These are phyloP conservation scores for Amauroascus niger DNA, from an alignment of 2,329 filamentous ascomycete genomes.

Conservation along the genomic window DNA sequence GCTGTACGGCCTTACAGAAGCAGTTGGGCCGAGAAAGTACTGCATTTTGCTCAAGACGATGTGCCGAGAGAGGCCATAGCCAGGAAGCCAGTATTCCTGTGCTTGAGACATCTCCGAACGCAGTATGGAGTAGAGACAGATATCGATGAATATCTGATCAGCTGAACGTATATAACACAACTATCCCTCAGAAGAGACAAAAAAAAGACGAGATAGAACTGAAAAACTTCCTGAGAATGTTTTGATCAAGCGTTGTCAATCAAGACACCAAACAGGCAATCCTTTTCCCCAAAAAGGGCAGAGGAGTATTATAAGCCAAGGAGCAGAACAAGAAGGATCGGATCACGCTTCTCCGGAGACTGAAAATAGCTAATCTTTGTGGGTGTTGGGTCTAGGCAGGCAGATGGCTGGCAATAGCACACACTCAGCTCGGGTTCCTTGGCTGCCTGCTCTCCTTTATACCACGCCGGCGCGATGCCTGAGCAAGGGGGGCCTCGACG, in stretches of 20 bases:
- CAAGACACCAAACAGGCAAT: constrained; percentile 5
- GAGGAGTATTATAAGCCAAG: not conserved
- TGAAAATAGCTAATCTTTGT: no score
- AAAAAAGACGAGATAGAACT: not conserved
- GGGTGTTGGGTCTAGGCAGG: not conserved
- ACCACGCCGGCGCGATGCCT: not conserved
- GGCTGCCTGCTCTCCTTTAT: not conserved
- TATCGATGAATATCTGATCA: constrained; percentile 8
- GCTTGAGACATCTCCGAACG: constrained; percentile 28
- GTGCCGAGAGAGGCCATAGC: constrained; percentile 41
- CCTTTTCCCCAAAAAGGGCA: not conserved
- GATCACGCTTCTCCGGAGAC: not conserved
- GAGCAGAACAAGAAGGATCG: not conserved
- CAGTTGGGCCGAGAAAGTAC: constrained; percentile 40
- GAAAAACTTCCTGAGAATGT: not conserved
- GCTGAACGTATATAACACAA: not conserved
- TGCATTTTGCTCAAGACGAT: constrained; percentile 42
- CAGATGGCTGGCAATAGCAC: not conserved
- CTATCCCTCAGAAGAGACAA: constrained; percentile 13
- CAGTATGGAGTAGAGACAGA: constrained; percentile 4
- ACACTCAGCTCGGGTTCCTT: not conserved
- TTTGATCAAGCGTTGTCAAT: constrained; percentile 11
- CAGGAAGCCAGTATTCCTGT: constrained; percentile 42
- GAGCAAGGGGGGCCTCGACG: not conserved
- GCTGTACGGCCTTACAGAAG: constrained; percentile 39